These are phyloP conservation scores for Xenosphaeropsis pyriputrescens DNA, from an alignment of 2,329 filamentous ascomycete species.

Conservation along the genomic window DNA sequence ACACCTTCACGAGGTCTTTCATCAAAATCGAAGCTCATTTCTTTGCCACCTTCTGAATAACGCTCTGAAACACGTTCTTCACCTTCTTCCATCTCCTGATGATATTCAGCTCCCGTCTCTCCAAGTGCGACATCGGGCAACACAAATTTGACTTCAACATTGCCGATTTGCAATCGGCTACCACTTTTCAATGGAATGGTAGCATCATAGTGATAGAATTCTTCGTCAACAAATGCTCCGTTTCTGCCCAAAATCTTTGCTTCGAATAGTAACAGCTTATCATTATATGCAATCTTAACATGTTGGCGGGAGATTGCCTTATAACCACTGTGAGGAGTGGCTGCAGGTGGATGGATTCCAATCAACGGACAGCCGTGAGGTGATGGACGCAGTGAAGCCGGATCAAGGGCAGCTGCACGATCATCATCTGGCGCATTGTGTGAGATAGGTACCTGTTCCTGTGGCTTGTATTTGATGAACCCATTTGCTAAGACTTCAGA, in stretches of 20 bases:
- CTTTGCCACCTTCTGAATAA: constrained; percentile 42
- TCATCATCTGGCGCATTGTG: constrained; percentile 42
- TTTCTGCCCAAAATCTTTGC: constrained; percentile 43
- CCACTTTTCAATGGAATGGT: constrained; percentile 46
- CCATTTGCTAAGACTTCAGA: constrained; percentile 14
- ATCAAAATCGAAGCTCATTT: constrained; percentile 64
- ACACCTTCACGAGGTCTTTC: constrained; percentile 42
- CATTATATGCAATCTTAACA: constrained; percentile 57
- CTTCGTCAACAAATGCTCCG: constrained; percentile 53
- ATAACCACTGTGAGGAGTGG: constrained; percentile 44
- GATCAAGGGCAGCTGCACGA: constrained; percentile 42
- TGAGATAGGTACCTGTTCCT: constrained; percentile 15
- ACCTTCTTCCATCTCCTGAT: constrained; percentile 25
- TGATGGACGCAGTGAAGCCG: constrained; percentile 43
- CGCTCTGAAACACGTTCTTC: constrained; percentile 29
- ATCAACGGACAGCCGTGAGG: constrained; percentile 50
- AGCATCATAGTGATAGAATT: constrained; percentile 34
- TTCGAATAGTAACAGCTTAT: constrained; percentile 46
- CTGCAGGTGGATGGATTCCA: constrained; percentile 56
- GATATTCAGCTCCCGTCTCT: constrained; percentile 40
- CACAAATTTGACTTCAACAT: constrained; percentile 51
- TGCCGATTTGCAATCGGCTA: constrained; percentile 56
- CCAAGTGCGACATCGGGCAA: constrained; percentile 49
- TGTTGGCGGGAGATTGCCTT: constrained; percentile 64
- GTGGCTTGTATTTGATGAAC: constrained; percentile 31